Conservation (phyloP, 306 rosid species). For the Hippophae gyantsensis region DNA sequence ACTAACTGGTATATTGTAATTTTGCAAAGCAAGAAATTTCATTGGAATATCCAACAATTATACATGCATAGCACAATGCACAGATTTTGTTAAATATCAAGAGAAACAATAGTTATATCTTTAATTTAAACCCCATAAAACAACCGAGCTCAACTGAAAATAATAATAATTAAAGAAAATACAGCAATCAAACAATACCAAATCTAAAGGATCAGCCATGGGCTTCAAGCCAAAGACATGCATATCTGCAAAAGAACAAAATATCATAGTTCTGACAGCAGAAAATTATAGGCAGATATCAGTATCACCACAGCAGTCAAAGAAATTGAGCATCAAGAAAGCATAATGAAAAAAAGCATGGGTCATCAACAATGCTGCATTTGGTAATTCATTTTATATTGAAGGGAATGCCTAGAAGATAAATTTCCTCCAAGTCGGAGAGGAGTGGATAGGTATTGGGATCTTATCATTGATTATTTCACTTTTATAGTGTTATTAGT, state of each 20-base stretch:
- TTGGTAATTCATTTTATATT: too few species aligned
- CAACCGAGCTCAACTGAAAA: neutral
- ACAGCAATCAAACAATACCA: constrained; percentile 45
- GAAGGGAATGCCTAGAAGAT: too few species aligned
- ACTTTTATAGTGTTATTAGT: too few species aligned
- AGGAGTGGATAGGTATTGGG: too few species aligned
- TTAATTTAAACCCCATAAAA: neutral
- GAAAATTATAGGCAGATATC: neutral
- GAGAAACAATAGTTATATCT: neutral
- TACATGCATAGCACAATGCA: neutral
- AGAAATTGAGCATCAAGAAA: neutral
- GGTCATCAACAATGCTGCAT: too few species aligned
- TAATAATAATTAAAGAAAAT: neutral
- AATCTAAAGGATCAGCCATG: constrained; percentile 60
- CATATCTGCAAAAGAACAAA: constrained; percentile 39
- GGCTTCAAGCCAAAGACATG: constrained; percentile 57
- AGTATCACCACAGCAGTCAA: neutral
- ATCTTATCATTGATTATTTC: too few species aligned
- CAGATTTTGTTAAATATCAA: neutral
- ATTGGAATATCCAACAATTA: neutral
- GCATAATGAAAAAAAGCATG: neutral
- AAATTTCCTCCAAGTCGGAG: too few species aligned
- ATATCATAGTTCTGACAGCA: constrained; percentile 4
- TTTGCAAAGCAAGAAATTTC: neutral
- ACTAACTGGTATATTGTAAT: too few species aligned